Evolutionary conservation across 768 basidiomycete genomes (phyloP), one percentile per base, ranked within the genome.

Genomic region (Termitomyces sp.): DNA sequence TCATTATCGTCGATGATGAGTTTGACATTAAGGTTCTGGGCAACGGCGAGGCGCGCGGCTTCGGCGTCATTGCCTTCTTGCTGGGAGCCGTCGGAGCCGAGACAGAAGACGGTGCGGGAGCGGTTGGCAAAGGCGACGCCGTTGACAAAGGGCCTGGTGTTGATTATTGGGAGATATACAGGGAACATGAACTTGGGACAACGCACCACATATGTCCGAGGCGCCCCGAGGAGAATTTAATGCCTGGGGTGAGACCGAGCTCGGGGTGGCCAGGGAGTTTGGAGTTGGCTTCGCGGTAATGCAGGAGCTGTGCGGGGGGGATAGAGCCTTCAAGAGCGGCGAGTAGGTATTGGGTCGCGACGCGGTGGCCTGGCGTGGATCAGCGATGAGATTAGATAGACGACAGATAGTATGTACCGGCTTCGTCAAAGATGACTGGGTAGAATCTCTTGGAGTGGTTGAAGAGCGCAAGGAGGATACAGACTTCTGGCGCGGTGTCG

Each of bases 41-140:
- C 91, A 42, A 92, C 92, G 17, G 92, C 91, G 33, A 94, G 78
- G 17, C 91, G 79, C 14, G 92, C 92, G 15, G 92, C 92, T 67
- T 94, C 92, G 1, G 92, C 91, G 63, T 94, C 91, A 67, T 94
- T 88, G 15, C 92, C 92, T 68, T 94, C 92, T 68, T 94, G 92
- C 67, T 94, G 91, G 4, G 91, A 92, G 9, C 92, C 92, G 66
- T 94, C 92, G 0, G 92, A 94, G 3, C 92, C 92, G 21, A 94
- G 79, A 67, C 86, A 85, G 72, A 93, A 93, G 11, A 92, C 75
- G 47, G 80, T 81, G 73, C 91, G 89, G 64, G 83, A 83, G 33
- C 79, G 78, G 72, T 94, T 83, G 35, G 91, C 91, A 50, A 94
- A 69, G 7, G 92, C 85, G 48, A 94, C 78, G 64, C 92, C 91